These are phyloP conservation scores for Candida khao-thaluensis DNA, from an alignment of 805 yeast species.

Conservation along the genomic window DNA sequence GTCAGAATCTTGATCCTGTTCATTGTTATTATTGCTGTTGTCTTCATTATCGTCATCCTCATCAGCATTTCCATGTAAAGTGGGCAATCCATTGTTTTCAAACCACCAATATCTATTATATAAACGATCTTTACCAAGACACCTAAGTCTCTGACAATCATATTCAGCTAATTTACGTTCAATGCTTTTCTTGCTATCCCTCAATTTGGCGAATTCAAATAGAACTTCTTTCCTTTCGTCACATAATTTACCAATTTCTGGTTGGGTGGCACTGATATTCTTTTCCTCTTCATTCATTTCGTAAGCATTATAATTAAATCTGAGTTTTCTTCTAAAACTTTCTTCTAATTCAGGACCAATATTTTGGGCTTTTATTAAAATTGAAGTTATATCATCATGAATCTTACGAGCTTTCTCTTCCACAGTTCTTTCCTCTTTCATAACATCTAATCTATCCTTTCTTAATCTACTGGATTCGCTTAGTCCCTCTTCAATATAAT, in stretches of 20 bases:
- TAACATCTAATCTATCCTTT: slow-evolving; percentile 63
- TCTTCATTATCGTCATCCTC: slow-evolving; percentile 43
- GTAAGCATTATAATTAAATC: slow-evolving; percentile 29
- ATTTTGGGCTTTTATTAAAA: not conserved
- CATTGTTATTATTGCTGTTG: slow-evolving; percentile 17
- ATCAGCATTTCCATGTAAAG: slow-evolving; percentile 35
- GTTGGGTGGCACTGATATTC: slow-evolving; percentile 38
- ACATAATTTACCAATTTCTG: slow-evolving; percentile 44
- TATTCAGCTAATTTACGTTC: slow-evolving; percentile 65
- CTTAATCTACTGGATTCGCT: slow-evolving; percentile 62
- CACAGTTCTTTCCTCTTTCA: slow-evolving; percentile 55
- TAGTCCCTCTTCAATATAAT: slow-evolving; percentile 63
- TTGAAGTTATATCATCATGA: slow-evolving; percentile 19
- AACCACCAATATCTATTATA: slow-evolving; percentile 96
- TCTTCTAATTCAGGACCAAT: slow-evolving; percentile 11
- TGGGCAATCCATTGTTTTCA: slow-evolving; percentile 79
- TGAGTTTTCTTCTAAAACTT: slow-evolving; percentile 20
- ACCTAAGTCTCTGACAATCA: slow-evolving; percentile 74
- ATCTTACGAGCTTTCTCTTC: slow-evolving; percentile 50
- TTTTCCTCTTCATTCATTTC: slow-evolving; percentile 44
- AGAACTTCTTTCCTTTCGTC: slow-evolving; percentile 44
- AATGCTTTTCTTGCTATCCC: slow-evolving; percentile 48
- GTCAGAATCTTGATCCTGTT: slow-evolving; percentile 39
- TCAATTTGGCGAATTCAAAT: slow-evolving; percentile 41
- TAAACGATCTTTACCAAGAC: slow-evolving; percentile 78